Percentiles rank a stretch among this genome's conserved stretches.
These are phyloP conservation scores for Ganoderma sinense DNA, from an alignment of 1,284 basidiomycete genomes.

Conservation along the genomic window DNA sequence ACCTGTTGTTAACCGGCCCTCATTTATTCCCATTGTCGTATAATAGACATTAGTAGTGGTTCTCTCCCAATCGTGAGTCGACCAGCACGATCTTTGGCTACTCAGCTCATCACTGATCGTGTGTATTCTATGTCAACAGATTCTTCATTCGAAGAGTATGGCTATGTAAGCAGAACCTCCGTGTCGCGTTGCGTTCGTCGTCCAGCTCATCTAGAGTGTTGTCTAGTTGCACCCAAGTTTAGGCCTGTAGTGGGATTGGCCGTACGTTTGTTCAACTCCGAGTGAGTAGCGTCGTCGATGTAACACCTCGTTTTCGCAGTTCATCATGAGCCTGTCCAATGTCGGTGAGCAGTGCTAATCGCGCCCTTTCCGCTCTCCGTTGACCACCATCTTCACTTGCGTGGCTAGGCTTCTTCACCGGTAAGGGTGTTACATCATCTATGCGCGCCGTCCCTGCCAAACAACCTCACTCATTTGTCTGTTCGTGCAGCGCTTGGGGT, in stretches of 20 bases:
- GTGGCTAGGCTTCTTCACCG: no score
- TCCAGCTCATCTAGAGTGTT: background rate
- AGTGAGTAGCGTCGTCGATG: background rate
- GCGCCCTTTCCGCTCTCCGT: no score
- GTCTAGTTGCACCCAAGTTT: constrained; percentile 11
- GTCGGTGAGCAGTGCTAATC: constrained; percentile 15
- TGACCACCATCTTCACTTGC: no score
- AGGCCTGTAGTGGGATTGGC: background rate
- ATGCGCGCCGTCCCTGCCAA: no score
- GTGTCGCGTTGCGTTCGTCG: background rate
- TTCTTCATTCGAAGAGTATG: constrained; percentile 20
- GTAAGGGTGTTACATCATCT: background rate
- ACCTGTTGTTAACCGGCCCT: no score
- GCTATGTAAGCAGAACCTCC: constrained; percentile 5
- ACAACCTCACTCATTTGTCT: no score
- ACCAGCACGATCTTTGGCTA: no score
- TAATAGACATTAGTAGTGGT: constrained; percentile 11
- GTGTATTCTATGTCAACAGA: background rate
- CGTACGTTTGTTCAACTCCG: background rate
- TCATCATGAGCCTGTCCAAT: constrained; percentile 9
- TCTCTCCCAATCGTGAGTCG: constrained; percentile 4
- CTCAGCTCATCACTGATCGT: background rate
- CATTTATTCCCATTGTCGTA: no score
- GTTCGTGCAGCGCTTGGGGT: constrained; percentile 4
- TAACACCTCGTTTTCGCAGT: background rate